Evolutionary conservation across 176 grass and related monocot species (phyloP).

Genomic region (Ensete glaucum): DNA sequence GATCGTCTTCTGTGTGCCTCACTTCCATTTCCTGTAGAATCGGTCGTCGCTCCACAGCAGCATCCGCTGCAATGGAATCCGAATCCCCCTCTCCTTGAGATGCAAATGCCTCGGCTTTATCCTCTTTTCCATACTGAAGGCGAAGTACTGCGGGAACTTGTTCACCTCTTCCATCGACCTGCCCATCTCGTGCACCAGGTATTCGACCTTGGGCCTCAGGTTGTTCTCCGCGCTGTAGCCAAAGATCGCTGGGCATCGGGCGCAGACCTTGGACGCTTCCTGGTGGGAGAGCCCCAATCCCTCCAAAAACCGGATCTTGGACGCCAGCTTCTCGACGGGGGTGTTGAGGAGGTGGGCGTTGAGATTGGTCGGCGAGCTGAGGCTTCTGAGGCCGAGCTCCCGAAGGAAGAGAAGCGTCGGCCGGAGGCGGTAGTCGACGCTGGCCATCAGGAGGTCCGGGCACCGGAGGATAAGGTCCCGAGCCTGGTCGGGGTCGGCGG

Average conservation of each 20-base stretch:
- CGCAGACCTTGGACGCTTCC: neutral
- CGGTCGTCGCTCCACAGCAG: constrained; percentile 4
- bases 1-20: neutral
- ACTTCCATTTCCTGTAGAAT: constrained; percentile 9
- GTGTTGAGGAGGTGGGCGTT: constrained; percentile 17
- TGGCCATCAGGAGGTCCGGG: constrained; percentile 1
- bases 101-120: constrained; percentile 20
- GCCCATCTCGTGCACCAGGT: constrained; percentile 12
- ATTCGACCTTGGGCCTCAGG: constrained; percentile 16
- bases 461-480: constrained; percentile 1
- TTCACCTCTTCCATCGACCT: constrained; percentile 6
- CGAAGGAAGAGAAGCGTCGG: constrained; percentile 10
- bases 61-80: constrained; percentile 14
- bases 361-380: constrained; percentile 14
- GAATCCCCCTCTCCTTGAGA: neutral
- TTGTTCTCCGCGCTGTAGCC: constrained; percentile 15
- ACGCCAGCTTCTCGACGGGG: constrained; percentile 10
- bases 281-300: neutral
- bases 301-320: constrained; percentile 11
- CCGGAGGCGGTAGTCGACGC: neutral
- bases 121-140: constrained; percentile 9
- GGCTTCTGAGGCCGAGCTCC: neutral
- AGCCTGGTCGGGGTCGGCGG: neutral
- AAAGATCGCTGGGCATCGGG: constrained; percentile 11
- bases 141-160: constrained; percentile 9